Evolutionary conservation across 2,329 filamentous ascomycete species (phyloP).

Genomic region (Trichoderma koningiopsis): DNA sequence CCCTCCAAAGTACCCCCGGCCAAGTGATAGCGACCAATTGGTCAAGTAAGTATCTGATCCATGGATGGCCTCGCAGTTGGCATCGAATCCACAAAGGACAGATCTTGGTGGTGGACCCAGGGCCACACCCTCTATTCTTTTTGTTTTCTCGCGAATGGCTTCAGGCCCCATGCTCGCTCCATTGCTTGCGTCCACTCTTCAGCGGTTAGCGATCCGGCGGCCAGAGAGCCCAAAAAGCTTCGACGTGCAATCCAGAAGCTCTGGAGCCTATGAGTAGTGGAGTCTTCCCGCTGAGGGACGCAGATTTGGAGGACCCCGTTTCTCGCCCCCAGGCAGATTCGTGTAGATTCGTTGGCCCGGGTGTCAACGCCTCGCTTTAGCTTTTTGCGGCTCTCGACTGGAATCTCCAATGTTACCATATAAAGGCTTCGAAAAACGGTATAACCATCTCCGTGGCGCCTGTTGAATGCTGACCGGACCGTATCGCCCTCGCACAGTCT

Average conservation of each 20-base stretch:
- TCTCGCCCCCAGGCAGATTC: slow-evolving; percentile 25
- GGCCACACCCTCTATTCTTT: slow-evolving; percentile 4
- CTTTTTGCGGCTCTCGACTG: slow-evolving; percentile 20
- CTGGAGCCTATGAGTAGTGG: slow-evolving; percentile 30
- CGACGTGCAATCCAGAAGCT: slow-evolving; percentile 32
- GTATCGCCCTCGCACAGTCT: neutral
- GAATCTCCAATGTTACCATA: neutral
- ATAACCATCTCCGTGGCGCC: neutral
- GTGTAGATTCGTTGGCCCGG: slow-evolving; percentile 20
- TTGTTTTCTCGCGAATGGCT: neutral
- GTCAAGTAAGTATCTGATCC: neutral
- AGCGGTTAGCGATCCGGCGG: slow-evolving; percentile 25
- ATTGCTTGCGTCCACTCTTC: slow-evolving; percentile 27
- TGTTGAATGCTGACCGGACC: neutral
- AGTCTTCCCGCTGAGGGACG: slow-evolving; percentile 29
- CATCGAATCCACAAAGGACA: slow-evolving; percentile 29
- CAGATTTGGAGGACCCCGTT: slow-evolving; percentile 28
- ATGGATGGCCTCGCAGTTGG: slow-evolving; percentile 23
- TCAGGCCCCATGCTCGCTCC: slow-evolving; percentile 19
- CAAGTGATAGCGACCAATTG: slow-evolving; percentile 22
- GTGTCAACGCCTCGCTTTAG: slow-evolving; percentile 26
- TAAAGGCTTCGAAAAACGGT: slow-evolving; percentile 1
- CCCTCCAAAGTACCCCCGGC: slow-evolving; percentile 17
- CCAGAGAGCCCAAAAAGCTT: slow-evolving; percentile 30
- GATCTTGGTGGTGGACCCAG: slow-evolving; percentile 31